Base-by-base conservation (phyloP, 257 asterid genomes). In the Gynochthodes officinalis region DNA sequence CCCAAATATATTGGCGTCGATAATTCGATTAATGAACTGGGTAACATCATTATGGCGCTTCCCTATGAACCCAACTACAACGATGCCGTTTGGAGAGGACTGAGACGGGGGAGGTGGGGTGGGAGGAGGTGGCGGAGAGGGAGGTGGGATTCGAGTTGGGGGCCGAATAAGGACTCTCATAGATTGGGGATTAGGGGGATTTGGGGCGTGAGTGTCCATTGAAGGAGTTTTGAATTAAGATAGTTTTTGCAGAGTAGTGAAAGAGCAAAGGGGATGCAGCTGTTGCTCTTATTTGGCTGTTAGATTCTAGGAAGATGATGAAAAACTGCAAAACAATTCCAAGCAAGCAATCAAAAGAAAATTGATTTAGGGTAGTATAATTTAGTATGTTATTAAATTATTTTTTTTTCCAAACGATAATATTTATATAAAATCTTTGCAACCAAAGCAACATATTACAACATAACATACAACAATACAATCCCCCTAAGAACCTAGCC, bases 61-160 rank as follows among this genome's bases (percentile, higher is more conserved):
- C 33, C 99, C 97, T 28, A 92, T 79, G 75, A 95, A 95, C 64
- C 99, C 99, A 32, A 92, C 97, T 10, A 89, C 96, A 15, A 86
- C 89, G 82, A 89, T 86, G 75, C 97, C 96, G 76, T 70, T 84
- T 61, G 66, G 86, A 50, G 87, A 75, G 46, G 84, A 57, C 23
- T 74, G 75, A 7, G 85, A 33, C 8, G 81, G 49, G 65, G 73
- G 54, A 4, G 78, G 81, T 79, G 39, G 82, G 78, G 52, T 55
- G 82, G 67, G 87, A 75, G 55, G 70, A 72, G 69, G 79, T 43
- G 50, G 89, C 75, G 1, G 83, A 76, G 25, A 80, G 74, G 25
- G 89, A 84, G 35, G 79, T 64, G 74, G 79, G 61, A 35, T 69
- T 69, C 78, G 81, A 54, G 66, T 40, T 44, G 82, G 78, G 46